Percentiles rank a stretch among this genome's conserved stretches.
Evolutionary conservation across 2,329 filamentous ascomycete genomes (phyloP).

Genomic region (Monosporascus ibericus): DNA sequence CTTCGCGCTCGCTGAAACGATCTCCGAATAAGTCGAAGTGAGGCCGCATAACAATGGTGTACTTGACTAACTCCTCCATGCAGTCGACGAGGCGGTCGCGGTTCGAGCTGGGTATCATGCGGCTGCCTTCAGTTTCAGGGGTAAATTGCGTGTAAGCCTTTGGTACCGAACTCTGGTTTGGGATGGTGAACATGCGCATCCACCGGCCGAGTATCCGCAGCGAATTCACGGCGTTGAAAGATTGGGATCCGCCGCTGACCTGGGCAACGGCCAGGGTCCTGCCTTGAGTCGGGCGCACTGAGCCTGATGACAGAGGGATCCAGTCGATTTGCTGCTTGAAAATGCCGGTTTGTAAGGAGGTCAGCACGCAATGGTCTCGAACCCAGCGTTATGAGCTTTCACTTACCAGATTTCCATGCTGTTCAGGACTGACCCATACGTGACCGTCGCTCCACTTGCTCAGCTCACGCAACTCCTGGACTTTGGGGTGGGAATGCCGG

Average conservation of each 20-base stretch:
- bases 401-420: slow-evolving; percentile 52
- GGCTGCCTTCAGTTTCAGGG: slow-evolving; percentile 40
- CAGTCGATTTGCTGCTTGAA: slow-evolving; percentile 69
- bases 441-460: slow-evolving; percentile 62
- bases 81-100: slow-evolving; percentile 57
- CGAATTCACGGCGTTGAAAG: slow-evolving; percentile 61
- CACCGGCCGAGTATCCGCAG: slow-evolving; percentile 60
- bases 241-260: slow-evolving; percentile 59
- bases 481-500: slow-evolving; percentile 50
- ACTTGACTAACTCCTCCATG: slow-evolving; percentile 67
- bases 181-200: slow-evolving; percentile 65
- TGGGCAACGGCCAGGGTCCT: slow-evolving; percentile 57
- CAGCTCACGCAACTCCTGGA: slow-evolving; percentile 56
- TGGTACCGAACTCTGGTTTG: slow-evolving; percentile 60
- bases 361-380: no score
- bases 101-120: slow-evolving; percentile 50
- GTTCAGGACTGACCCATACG: slow-evolving; percentile 59
- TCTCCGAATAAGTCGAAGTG: slow-evolving; percentile 57
- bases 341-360: slow-evolving; percentile 40
- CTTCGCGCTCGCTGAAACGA: slow-evolving; percentile 53
- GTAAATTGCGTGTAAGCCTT: slow-evolving; percentile 56
- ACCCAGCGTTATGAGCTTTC: no score
- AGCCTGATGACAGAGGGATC: slow-evolving; percentile 57
- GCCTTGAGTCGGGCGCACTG: slow-evolving; percentile 60
- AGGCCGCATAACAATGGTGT: slow-evolving; percentile 57